phyloP scores from a whole-genome alignment of 108 stramenopile genomes.

The Skeletonema grethae region DNA sequence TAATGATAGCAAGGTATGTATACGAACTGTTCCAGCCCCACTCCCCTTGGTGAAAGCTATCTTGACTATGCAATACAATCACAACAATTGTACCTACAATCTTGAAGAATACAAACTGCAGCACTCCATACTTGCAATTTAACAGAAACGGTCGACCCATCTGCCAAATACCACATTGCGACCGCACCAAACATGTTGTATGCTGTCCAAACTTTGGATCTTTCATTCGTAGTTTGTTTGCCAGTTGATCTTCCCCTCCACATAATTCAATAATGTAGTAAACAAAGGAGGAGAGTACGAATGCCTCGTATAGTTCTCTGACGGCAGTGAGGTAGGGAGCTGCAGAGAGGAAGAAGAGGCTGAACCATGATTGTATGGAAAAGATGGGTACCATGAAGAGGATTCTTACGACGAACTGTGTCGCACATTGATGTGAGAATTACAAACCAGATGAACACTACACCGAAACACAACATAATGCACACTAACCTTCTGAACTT shows the following conservation, averaged over 20 bases:
- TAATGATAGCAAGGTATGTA: slow-evolving; percentile 36
- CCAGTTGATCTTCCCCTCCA: slow-evolving; percentile 50
- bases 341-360: slow-evolving; percentile 31
- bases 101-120: slow-evolving; percentile 66
- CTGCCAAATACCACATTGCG: slow-evolving; percentile 21
- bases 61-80: slow-evolving; percentile 34
- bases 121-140: slow-evolving; percentile 61
- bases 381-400: slow-evolving; percentile 84
- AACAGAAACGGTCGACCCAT: slow-evolving; percentile 52
- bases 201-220: slow-evolving; percentile 35
- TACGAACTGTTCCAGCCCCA: slow-evolving; percentile 36
- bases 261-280: slow-evolving; percentile 58
- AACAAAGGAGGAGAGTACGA: slow-evolving; percentile 53
- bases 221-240: slow-evolving; percentile 28
- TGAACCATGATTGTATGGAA: slow-evolving; percentile 51
- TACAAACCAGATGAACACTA: not conserved
- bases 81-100: slow-evolving; percentile 39
- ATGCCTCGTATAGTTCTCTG: slow-evolving; percentile 55
- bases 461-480: not conserved
- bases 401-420: slow-evolving; percentile 71
- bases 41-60: slow-evolving; percentile 23
- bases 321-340: slow-evolving; percentile 31
- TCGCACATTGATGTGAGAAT: too few species aligned
- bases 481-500: slow-evolving; percentile 57
- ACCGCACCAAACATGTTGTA: slow-evolving; percentile 14